A percentile compares a stretch with the other conserved stretches of the same genome.
Evolutionary conservation across 768 basidiomycete genomes (phyloP).

Genomic region (Calocera cornea): DNA sequence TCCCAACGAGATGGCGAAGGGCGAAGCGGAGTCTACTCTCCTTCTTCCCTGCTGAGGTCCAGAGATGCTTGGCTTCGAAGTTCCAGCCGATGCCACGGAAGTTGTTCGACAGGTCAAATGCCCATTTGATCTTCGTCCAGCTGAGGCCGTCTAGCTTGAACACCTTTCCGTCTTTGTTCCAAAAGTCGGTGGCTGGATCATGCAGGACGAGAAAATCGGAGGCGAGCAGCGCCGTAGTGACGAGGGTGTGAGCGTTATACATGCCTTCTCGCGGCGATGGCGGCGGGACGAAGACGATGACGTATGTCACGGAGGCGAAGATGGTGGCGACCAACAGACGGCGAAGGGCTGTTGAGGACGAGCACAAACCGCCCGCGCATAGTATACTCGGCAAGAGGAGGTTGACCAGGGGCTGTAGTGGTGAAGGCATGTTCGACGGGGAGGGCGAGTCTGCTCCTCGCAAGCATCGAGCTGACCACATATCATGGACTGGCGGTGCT

Average conservation of each 20-base stretch:
- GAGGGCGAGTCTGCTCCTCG: neutral
- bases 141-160: neutral
- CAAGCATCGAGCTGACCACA: neutral
- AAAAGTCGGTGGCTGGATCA: neutral
- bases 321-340: neutral
- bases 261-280: neutral
- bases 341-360: neutral
- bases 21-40: neutral
- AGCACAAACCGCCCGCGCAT: neutral
- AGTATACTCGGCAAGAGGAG: neutral
- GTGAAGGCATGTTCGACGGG: neutral
- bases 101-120: neutral
- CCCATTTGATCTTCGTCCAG: constrained; percentile 3
- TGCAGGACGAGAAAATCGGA: neutral
- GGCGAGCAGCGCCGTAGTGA: neutral
- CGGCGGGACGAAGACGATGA: neutral
- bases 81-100: neutral
- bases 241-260: neutral
- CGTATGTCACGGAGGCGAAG: neutral
- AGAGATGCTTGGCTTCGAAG: constrained; percentile 1
- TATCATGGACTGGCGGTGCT: neutral
- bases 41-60: neutral
- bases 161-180: constrained; percentile 1
- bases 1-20: neutral
- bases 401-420: neutral